Evolutionary conservation across 1,284 basidiomycete species (phyloP).

Genomic region (Ganoderma sinense): DNA sequence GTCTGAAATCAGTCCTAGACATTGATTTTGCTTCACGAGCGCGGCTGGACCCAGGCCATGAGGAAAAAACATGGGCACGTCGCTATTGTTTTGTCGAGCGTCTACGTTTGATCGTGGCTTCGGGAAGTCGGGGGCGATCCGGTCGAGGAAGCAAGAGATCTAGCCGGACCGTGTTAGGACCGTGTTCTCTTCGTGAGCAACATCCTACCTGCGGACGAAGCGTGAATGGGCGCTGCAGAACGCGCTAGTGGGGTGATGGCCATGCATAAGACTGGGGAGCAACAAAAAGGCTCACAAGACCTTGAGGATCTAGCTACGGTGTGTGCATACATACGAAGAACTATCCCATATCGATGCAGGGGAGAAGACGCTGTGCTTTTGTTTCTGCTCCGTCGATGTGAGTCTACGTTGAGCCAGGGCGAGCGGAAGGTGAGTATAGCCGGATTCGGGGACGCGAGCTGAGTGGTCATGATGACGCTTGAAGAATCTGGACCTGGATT

Average conservation of each 20-base stretch:
- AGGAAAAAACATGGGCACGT: neutral
- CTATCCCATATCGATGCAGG: neutral
- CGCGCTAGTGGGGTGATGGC: constrained; percentile 7
- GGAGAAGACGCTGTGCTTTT: neutral
- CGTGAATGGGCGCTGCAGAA: neutral
- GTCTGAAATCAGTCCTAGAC: neutral
- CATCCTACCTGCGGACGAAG: neutral
- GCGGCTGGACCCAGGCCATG: neutral
- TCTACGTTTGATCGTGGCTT: neutral
- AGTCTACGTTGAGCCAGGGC: neutral
- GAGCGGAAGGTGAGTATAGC: neutral
- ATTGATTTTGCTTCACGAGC: neutral
- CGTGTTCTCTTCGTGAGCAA: neutral
- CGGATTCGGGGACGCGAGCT: neutral
- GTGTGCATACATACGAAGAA: neutral
- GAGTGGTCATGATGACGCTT: neutral
- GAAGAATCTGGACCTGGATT: neutral
- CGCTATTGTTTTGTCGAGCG: constrained; percentile 12
- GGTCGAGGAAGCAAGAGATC: neutral
- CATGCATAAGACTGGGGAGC: neutral
- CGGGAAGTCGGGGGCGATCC: constrained; percentile 8
- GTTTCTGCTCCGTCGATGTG: neutral
- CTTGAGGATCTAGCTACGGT: neutral
- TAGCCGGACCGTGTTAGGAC: neutral
- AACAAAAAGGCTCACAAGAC: constrained; percentile 7